Conservation (phyloP, 176 grass and related monocot species). For the Pontederia paniculata region DNA sequence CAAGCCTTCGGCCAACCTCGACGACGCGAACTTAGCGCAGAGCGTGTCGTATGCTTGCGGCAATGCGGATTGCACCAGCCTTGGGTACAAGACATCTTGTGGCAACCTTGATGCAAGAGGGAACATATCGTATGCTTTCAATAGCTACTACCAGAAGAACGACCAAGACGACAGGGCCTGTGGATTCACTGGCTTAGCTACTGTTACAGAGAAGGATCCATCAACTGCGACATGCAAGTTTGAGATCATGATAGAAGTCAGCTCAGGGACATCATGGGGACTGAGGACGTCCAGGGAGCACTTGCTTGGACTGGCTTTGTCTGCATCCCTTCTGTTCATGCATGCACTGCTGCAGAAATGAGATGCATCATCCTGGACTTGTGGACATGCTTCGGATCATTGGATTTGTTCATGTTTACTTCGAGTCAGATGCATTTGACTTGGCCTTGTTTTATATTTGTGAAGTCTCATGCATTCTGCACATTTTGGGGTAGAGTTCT, state of each 20-base stretch:
- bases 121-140: conserved; percentile 5
- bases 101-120: background rate
- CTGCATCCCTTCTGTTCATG: too few species aligned
- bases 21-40: background rate
- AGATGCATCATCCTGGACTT: too few species aligned
- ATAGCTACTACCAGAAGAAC: background rate
- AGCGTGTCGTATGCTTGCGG: background rate
- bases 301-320: too few species aligned
- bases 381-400: too few species aligned
- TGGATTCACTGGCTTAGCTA: background rate
- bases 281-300: background rate
- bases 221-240: background rate
- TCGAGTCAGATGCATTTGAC: too few species aligned
- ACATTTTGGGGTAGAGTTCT: too few species aligned
- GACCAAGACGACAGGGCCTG: background rate
- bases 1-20: background rate
- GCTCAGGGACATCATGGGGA: background rate
- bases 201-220: background rate
- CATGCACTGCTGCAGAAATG: too few species aligned
- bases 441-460: too few species aligned
- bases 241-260: background rate
- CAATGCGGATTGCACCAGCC: background rate
- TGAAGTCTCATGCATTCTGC: too few species aligned
- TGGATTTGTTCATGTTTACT: too few species aligned
- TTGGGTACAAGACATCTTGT: background rate